Percentiles rank a stretch among this genome's conserved stretches.
Evolutionary conservation across 2,329 filamentous ascomycete genomes (phyloP).

Genomic region (Colletotrichum noveboracense): DNA sequence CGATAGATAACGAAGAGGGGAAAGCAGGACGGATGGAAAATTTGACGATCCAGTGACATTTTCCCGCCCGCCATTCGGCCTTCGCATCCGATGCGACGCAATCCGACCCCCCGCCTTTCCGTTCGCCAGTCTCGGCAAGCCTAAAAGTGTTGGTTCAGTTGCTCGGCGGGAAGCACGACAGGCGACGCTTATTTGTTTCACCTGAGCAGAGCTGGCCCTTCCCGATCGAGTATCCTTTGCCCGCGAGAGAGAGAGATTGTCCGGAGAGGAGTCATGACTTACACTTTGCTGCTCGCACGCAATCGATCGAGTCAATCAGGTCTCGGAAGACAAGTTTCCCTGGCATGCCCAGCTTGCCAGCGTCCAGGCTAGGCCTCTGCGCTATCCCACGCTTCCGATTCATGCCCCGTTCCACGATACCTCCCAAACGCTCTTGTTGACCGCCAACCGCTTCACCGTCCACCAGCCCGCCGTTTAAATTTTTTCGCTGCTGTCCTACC

Average conservation of each 20-base stretch:
- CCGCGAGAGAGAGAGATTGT: neutral
- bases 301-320: constrained; percentile 3
- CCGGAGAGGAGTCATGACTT: neutral
- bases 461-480: neutral
- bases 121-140: constrained; percentile 13
- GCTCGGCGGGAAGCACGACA: neutral
- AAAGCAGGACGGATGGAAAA: neutral
- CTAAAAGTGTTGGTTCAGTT: neutral
- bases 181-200: constrained; percentile 12
- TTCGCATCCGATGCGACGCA: neutral
- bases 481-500: neutral
- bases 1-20: neutral
- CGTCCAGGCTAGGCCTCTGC: neutral
- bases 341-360: neutral
- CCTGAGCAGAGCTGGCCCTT: neutral
- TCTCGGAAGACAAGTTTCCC: neutral
- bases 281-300: neutral
- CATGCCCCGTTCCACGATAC: neutral
- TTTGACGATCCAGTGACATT: neutral
- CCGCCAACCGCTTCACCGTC: neutral
- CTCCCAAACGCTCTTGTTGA: neutral
- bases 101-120: neutral
- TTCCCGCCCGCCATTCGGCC: neutral
- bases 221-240: neutral
- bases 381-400: neutral